Conservation (phyloP, 2,329 filamentous ascomycete genomes). For the Ceratocystis harringtonii region DNA sequence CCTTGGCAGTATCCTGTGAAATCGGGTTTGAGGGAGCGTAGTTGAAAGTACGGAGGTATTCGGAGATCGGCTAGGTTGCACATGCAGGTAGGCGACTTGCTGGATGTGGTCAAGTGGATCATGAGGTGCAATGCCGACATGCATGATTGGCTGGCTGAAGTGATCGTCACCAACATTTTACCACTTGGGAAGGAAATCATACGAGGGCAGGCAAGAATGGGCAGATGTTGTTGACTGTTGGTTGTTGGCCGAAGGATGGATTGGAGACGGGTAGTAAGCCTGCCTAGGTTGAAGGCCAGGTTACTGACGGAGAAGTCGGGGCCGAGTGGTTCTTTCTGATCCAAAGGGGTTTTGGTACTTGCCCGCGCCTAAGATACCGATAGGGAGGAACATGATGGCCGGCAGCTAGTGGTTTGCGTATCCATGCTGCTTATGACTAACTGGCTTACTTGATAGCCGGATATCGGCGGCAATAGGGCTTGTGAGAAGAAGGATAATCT, state of each 20-base stretch:
- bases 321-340: not conserved
- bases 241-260: not conserved
- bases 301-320: not conserved
- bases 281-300: not conserved
- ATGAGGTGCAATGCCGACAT: not conserved
- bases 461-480: too few relatives aligned
- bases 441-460: too few relatives aligned
- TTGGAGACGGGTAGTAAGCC: not conserved
- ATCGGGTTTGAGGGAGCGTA: not conserved
- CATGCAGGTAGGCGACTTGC: not conserved
- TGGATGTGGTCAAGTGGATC: not conserved
- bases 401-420: not conserved
- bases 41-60: not conserved
- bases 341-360: too few relatives aligned
- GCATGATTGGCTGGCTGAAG: not conserved
- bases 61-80: not conserved
- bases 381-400: not conserved
- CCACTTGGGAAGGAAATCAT: not conserved
- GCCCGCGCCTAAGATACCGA: not conserved
- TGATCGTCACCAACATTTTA: not conserved
- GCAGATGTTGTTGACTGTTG: slow-evolving; percentile 1
- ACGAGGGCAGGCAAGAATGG: not conserved
- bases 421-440: not conserved
- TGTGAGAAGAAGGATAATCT: too few relatives aligned
- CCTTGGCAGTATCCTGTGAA: too few relatives aligned